Evolutionary conservation across 495 filamentous ascomycete species (phyloP).

Genomic region (Saxophila tyrrhenica): DNA sequence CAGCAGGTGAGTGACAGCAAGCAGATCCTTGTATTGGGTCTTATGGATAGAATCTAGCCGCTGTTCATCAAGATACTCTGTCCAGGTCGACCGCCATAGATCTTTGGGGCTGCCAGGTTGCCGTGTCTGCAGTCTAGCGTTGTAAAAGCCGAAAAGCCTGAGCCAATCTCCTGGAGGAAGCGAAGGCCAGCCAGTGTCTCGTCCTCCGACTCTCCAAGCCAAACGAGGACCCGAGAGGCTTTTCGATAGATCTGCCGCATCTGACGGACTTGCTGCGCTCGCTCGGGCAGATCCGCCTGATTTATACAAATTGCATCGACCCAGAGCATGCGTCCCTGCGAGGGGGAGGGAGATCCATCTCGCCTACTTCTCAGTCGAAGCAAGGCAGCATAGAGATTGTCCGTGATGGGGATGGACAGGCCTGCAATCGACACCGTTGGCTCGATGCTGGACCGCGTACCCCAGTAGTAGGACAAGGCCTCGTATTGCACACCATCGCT

Average conservation of each 20-base stretch:
- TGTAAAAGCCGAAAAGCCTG: background rate
- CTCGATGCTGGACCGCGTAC: background rate
- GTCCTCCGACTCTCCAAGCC: background rate
- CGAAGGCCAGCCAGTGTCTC: background rate
- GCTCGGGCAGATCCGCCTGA: background rate
- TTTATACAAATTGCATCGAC: conserved; percentile 2
- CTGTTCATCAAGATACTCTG: background rate
- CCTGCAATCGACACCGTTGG: background rate
- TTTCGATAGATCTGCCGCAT: background rate
- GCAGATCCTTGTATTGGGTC: background rate
- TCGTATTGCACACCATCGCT: background rate
- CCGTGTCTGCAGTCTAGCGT: background rate
- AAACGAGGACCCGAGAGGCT: background rate
- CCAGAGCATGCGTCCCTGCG: background rate
- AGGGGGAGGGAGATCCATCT: too few relatives aligned
- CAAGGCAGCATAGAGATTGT: background rate
- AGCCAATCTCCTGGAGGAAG: background rate
- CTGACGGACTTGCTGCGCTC: background rate
- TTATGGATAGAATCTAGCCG: background rate
- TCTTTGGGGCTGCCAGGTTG: background rate
- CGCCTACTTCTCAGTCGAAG: background rate
- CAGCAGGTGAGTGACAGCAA: background rate
- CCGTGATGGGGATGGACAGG: background rate
- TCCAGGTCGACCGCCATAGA: background rate
- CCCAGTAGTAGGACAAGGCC: background rate